Base-by-base conservation (phyloP, 805 yeast species). In the Kuraishia borneana region DNA sequence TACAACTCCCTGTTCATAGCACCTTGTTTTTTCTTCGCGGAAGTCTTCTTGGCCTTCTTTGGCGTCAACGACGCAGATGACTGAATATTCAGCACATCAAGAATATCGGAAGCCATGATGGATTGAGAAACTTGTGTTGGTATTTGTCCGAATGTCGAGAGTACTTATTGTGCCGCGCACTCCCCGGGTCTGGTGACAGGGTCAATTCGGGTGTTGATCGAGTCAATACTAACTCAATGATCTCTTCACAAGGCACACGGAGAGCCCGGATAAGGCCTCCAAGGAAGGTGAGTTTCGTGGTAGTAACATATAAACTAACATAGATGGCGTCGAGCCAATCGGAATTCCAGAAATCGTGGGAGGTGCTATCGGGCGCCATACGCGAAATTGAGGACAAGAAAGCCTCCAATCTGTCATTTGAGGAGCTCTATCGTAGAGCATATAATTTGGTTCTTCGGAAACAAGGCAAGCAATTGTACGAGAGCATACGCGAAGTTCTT, bases 1-100 rank as follows among this genome's bases (percentile, higher is more conserved):
- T 81, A 88, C 35, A 92, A 62, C 53, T 92, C 98, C 44, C 97
- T 70, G 41, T 83, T 88, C 73, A 89, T 81, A 18, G 95, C 95
- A 2, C 57, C 58, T 21, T 46, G 42, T 36, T 55, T 61, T 45
- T 53, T 56, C 40, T 61, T 58, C 39, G 46, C 49, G 1, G 53
- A 41, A 7, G 48, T 37, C 20, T 63, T 66, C 38, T 57, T 65
- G 28, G 41, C 41, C 25, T 43, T 45, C 32, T 49, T 35, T 36
- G 53, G 37, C 22, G 48, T 44, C 27, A 53, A 54, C 1, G 59
- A 56, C 2, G 49, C 32, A 6, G 28, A 12, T 6, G 72, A 54
- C 42, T 70, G 76, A 42, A 81, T 73, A 57, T 81, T 80, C 40
- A 83, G 63, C 38, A 83, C 92, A 51, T 83, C 94, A 39, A 83